Evolutionary conservation across 345 rosid genomes (phyloP), one percentile per base, ranked within the genome.

Genomic region (Ailanthus altissimus): DNA sequence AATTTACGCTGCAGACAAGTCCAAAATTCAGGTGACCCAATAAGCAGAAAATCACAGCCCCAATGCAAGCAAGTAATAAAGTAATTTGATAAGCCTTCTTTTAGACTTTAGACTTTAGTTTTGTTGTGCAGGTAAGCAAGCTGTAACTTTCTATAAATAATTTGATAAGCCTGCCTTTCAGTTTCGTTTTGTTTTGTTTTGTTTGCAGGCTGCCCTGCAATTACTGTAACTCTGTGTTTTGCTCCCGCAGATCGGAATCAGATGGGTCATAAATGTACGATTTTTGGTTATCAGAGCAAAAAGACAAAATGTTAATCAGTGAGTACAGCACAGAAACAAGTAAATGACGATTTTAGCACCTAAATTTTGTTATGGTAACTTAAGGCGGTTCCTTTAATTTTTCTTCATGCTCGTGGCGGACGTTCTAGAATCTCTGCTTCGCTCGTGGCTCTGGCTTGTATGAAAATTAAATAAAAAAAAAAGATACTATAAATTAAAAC

Each of bases 171-270:
- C 38, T 32, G 38, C 38, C 38, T 32, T 32, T 32, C 38, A 32
- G 38, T 32, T 32, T 32, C 3, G 38, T 32, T 50, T 23, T 6
- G n/a, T n/a, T 49, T 74, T 74, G 49, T 21, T 36, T 21, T 63
- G 77, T 75, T 2, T 64, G 61, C 49, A 49, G 61, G 77, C 36
- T 49, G 77, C 8, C 60, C 16, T 26, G 50, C 76, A 59, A 7
- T 59, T 6, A 18, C 69, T 50, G 51, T 5, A 20, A 14, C 50
- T 28, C 50, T 63, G 21, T 63, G n/a, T 47, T 46, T 26, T 46
- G 58, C 67, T 26, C 20, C 68, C 46, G 6, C 67, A 46, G 15
- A 6, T 60, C 26, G 43, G 26, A n/a, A n/a, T n/a, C n/a, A n/a
- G n/a, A n/a, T n/a, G n/a, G n/a, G n/a, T n/a, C n/a, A n/a, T n/a